Percentiles rank a stretch among this genome's conserved stretches.
Evolutionary conservation across 352 stramenopile species (phyloP).

Genomic region (Phytophthora agathidicida): DNA sequence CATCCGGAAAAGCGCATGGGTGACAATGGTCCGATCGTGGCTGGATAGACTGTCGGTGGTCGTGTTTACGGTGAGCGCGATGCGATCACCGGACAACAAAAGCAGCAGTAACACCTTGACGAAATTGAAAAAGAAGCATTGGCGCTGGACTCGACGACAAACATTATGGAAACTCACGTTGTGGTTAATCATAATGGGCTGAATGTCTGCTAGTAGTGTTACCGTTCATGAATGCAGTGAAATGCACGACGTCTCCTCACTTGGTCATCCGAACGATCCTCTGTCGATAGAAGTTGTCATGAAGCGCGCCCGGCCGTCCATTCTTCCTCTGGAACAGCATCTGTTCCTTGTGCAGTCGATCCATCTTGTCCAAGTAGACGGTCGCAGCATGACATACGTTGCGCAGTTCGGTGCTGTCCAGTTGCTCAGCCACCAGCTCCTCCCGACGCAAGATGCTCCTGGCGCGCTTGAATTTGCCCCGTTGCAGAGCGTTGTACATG

Average conservation of each 20-base stretch:
- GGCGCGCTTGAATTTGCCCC: slow-evolving; percentile 66
- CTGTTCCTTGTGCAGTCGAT: slow-evolving; percentile 62
- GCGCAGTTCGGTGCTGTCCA: slow-evolving; percentile 61
- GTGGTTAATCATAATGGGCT: too few relatives aligned
- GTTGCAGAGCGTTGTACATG: slow-evolving; percentile 80
- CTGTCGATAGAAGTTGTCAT: slow-evolving; percentile 86
- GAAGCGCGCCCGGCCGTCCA: slow-evolving; percentile 30
- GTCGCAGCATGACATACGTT: slow-evolving; percentile 67
- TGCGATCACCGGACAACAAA: background rate
- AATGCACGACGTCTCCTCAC: slow-evolving; percentile 33
- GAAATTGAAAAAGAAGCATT: too few relatives aligned
- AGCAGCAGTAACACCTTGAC: too few relatives aligned
- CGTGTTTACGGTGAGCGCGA: background rate
- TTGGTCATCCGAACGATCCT: slow-evolving; percentile 69
- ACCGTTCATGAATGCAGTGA: too few relatives aligned
- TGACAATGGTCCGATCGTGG: slow-evolving; percentile 13
- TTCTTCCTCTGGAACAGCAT: slow-evolving; percentile 37
- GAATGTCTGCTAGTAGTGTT: too few relatives aligned
- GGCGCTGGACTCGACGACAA: too few relatives aligned
- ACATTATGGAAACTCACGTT: too few relatives aligned
- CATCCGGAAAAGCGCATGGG: slow-evolving; percentile 13
- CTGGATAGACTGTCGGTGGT: background rate
- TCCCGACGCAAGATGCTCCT: slow-evolving; percentile 58
- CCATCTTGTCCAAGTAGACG: slow-evolving; percentile 76
- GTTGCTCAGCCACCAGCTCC: slow-evolving; percentile 42